Conservation (phyloP, 345 rosid species). For the Theobroma cacao region DNA sequence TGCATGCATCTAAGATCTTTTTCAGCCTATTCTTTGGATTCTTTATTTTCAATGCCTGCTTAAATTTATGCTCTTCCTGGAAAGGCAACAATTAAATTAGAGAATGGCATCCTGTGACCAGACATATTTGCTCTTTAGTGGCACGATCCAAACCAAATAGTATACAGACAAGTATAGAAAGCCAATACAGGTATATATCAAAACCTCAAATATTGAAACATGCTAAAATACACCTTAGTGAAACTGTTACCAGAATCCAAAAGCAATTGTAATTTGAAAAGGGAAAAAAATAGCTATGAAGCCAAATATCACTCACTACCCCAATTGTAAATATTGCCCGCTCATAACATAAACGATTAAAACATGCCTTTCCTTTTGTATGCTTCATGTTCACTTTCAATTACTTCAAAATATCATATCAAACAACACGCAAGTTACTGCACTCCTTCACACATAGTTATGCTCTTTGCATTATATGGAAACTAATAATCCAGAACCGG, state of each 20-base stretch:
- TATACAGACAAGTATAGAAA: not conserved
- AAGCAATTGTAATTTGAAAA: not conserved
- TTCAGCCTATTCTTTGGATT: conserved; percentile 87
- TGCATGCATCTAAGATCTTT: conserved; percentile 89
- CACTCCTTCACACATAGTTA: not conserved
- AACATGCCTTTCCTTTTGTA: not conserved
- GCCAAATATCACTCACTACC: not conserved
- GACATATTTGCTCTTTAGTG: not conserved
- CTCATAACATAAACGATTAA: not conserved
- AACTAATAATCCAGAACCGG: not conserved
- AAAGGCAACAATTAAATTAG: conserved; percentile 21
- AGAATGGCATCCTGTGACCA: conserved; percentile 22
- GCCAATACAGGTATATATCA: not conserved
- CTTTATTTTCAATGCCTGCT: conserved; percentile 88
- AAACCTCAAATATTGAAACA: not conserved
- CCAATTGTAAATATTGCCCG: not conserved
- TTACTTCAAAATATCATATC: not conserved
- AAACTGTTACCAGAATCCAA: too few species aligned
- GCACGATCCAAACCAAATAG: not conserved
- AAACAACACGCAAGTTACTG: not conserved
- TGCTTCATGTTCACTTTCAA: not conserved
- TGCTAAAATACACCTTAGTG: not conserved
- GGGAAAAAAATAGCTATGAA: not conserved
- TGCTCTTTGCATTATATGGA: not conserved
- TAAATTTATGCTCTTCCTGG: conserved; percentile 94